phyloP scores from a whole-genome alignment of 495 filamentous ascomycete species.

The Lepidopterella palustris region DNA sequence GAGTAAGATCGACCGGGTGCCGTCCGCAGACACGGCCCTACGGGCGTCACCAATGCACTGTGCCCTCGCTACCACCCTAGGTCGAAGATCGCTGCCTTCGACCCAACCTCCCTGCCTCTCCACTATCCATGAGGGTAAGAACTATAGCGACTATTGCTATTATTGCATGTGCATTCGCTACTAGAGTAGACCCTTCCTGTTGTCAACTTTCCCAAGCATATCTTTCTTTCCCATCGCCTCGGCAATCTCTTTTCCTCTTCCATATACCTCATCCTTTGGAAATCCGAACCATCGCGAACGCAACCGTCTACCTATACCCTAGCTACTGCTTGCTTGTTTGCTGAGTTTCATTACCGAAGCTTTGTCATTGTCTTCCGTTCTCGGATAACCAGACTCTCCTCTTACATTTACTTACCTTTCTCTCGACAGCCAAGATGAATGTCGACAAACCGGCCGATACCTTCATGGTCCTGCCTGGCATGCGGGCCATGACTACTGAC shows the following conservation, averaged over 20 bases:
- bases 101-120: no score
- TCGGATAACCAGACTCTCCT: conserved; percentile 7
- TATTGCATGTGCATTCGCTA: neutral
- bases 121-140: no score
- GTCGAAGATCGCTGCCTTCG: no score
- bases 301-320: neutral
- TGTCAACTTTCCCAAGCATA: neutral
- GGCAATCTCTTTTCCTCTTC: neutral
- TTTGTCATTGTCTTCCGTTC: conserved; percentile 11
- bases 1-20: no score
- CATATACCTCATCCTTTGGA: neutral
- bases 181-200: no score
- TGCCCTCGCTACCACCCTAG: no score
- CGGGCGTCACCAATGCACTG: no score
- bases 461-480: conserved; percentile 30
- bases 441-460: conserved; percentile 18
- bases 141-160: neutral
- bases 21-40: no score
- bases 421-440: conserved; percentile 13
- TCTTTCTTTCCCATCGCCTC: no score
- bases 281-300: neutral
- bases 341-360: neutral
- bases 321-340: neutral
- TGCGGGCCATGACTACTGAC: conserved; percentile 21
- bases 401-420: conserved; percentile 5